phyloP scores from a whole-genome alignment of 495 filamentous ascomycete species.

The Hypoxylon subgilvum region DNA sequence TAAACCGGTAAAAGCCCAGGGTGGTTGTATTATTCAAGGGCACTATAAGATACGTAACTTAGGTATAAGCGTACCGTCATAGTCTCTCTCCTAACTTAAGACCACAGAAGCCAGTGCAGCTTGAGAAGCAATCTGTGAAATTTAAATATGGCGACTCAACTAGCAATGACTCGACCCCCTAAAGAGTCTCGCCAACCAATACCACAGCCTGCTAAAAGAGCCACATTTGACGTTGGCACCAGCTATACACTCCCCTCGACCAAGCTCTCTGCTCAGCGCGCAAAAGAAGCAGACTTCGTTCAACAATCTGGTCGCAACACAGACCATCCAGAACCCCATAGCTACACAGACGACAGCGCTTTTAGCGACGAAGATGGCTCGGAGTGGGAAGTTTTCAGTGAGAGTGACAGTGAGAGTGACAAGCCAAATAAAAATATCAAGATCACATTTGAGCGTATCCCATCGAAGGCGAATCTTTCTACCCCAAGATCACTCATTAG shows the following conservation, averaged over 20 bases:
- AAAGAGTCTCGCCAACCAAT: slow-evolving; percentile 58
- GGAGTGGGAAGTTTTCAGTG: slow-evolving; percentile 90
- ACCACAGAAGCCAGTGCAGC: slow-evolving; percentile 55
- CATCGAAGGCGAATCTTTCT: slow-evolving; percentile 82
- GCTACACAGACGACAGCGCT: slow-evolving; percentile 76
- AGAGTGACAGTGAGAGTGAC: slow-evolving; percentile 82
- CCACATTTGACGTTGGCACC: slow-evolving; percentile 76
- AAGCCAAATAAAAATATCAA: slow-evolving; percentile 80
- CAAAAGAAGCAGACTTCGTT: slow-evolving; percentile 86
- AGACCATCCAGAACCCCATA: slow-evolving; percentile 68
- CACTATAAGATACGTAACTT: too few species aligned
- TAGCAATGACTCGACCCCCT: slow-evolving; percentile 53
- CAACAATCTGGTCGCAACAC: slow-evolving; percentile 73
- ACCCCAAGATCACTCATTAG: slow-evolving; percentile 89
- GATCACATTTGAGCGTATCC: slow-evolving; percentile 83
- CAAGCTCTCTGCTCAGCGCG: slow-evolving; percentile 51
- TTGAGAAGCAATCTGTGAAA: slow-evolving; percentile 56
- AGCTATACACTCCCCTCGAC: slow-evolving; percentile 63
- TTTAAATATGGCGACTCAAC: slow-evolving; percentile 64
- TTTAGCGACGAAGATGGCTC: slow-evolving; percentile 87
- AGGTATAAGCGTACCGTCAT: too few species aligned
- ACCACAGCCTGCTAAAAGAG: slow-evolving; percentile 62
- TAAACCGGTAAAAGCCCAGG: too few species aligned
- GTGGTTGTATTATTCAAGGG: too few species aligned
- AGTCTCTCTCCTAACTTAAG: too few species aligned